A percentile compares a stretch with the other conserved stretches of the same genome.
These are phyloP conservation scores for Penicillium brasilianum DNA, from an alignment of 2,329 filamentous ascomycete species.

Conservation along the genomic window DNA sequence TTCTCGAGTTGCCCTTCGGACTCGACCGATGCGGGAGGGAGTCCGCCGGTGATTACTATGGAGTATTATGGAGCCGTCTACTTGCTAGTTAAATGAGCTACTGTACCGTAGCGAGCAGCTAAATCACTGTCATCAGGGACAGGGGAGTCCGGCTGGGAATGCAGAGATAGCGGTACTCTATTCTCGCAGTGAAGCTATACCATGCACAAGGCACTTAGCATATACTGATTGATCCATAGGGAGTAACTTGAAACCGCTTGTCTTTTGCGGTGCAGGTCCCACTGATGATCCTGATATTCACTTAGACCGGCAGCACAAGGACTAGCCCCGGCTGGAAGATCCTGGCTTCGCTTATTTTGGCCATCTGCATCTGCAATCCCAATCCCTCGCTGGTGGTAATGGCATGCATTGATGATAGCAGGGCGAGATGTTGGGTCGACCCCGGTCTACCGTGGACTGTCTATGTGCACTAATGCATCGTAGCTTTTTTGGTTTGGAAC, in stretches of 20 bases:
- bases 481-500: background rate
- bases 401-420: conserved; percentile 7
- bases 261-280: background rate
- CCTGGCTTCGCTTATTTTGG: conserved; percentile 9
- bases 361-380: conserved; percentile 8
- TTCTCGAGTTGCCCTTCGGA: conserved; percentile 2
- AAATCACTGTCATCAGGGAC: background rate
- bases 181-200: background rate
- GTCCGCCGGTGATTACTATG: background rate
- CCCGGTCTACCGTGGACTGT: too few species aligned
- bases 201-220: background rate
- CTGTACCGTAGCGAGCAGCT: background rate
- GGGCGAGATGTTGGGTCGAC: background rate
- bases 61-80: background rate
- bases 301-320: background rate
- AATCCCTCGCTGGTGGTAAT: background rate
- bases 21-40: conserved; percentile 4
- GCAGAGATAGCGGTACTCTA: background rate
- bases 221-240: background rate
- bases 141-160: background rate
- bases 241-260: background rate
- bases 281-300: background rate
- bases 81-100: background rate
- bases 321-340: background rate
- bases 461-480: too few species aligned